These are phyloP conservation scores for Phyllosticta citrichinensis DNA, from an alignment of 2,329 filamentous ascomycete genomes.

Conservation along the genomic window DNA sequence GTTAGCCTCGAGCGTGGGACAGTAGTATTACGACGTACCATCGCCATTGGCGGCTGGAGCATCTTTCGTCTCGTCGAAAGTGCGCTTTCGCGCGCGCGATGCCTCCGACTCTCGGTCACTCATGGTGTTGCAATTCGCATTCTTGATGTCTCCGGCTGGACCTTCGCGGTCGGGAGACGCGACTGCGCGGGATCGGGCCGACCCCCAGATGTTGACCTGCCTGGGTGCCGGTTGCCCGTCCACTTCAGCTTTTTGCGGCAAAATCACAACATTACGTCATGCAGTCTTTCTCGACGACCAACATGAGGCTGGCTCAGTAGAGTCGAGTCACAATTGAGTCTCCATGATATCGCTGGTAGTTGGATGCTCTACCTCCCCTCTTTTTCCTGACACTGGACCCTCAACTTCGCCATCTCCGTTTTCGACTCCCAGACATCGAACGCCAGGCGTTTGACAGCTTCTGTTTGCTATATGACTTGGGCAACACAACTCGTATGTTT, in stretches of 20 bases:
- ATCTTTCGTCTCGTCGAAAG: constrained; percentile 2
- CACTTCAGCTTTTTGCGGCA: background rate
- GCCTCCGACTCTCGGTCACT: background rate
- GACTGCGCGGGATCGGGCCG: background rate
- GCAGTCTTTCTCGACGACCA: background rate
- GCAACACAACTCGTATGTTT: no score
- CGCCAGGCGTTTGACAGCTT: no score
- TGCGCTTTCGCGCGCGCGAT: constrained; percentile 3
- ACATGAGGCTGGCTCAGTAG: no score
- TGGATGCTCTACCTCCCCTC: no score
- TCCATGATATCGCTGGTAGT: no score
- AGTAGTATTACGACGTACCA: background rate
- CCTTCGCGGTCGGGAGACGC: background rate
- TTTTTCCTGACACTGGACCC: no score
- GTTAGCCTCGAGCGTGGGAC: background rate
- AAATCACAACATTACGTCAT: background rate
- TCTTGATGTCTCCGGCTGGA: background rate
- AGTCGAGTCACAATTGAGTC: no score
- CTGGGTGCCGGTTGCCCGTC: background rate
- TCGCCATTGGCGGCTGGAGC: background rate
- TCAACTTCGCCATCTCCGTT: no score
- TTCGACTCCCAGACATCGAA: no score
- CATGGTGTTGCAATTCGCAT: background rate
- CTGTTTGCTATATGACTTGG: no score
- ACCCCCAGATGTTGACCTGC: background rate